Conservation (phyloP, 2,329 filamentous ascomycete species). For the Metarhizium brunneum region DNA sequence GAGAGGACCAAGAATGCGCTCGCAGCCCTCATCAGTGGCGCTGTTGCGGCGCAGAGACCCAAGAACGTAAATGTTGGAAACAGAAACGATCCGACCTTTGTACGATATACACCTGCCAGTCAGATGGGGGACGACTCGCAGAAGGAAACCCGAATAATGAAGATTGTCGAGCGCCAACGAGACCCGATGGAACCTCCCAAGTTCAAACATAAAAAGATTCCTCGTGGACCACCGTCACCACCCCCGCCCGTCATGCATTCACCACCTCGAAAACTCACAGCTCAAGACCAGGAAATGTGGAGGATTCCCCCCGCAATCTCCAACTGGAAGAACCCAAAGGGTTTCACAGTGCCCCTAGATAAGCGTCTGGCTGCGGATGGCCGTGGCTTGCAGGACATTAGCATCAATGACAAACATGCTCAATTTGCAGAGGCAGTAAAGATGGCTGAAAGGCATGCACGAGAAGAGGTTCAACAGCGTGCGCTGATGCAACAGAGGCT, state of each 20-base stretch:
- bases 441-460: constrained; percentile 86
- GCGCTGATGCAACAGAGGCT: constrained; percentile 92
- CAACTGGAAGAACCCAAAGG: constrained; percentile 99
- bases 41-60: constrained; percentile 85
- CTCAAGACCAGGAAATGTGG: constrained; percentile 96
- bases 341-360: constrained; percentile 91
- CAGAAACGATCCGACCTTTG: constrained; percentile 80
- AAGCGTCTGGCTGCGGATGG: constrained; percentile 94
- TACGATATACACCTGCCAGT: constrained; percentile 89
- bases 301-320: constrained; percentile 79
- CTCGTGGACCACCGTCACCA: constrained; percentile 81
- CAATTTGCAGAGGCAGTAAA: constrained; percentile 92
- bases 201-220: constrained; percentile 98
- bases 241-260: constrained; percentile 93
- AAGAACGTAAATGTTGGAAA: constrained; percentile 85
- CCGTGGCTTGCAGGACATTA: constrained; percentile 80
- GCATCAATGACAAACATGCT: constrained; percentile 97
- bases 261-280: constrained; percentile 87
- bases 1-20: constrained; percentile 84
- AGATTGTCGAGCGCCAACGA: constrained; percentile 88
- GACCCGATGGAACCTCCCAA: constrained; percentile 97
- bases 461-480: constrained; percentile 89
- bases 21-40: constrained; percentile 71
- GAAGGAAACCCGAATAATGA: constrained; percentile 95
- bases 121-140: constrained; percentile 86